Evolutionary conservation across 306 rosid species (phyloP), one percentile per base, ranked within the genome.

Genomic region (Trichosanthes cucumerina): DNA sequence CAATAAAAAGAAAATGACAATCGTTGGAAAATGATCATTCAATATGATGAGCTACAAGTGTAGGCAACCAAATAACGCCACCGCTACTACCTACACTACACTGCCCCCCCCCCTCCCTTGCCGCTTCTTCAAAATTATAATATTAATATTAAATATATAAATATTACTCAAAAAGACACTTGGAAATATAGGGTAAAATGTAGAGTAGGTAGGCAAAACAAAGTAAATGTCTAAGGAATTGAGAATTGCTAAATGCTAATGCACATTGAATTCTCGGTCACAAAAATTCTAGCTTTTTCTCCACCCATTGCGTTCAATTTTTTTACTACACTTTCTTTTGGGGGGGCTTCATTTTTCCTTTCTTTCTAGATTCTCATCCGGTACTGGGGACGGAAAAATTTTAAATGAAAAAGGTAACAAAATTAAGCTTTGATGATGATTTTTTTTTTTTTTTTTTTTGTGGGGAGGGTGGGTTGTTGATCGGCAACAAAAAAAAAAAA

Each of bases 21-120:
- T 75, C 50, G 41, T 34, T 33, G 79, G 65, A 34, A 75, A 75
- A 31, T 54, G 65, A 54, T 75, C 79, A 75, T 75, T 75, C 66
- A 75, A 52, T 75, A 43, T 46, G 77, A 46, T 46, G 53, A 44
- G 52, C 39, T 49, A 49, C 18, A 49, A 49, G 54, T 49, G 54
- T 49, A 49, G 54, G 19, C 16, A 47, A 47, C 4, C 59, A 18
- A 53, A 54, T 54, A 54, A 54, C 28, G 64, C 34, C 65, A 59
- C 65, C 19, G 14, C 53, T 49, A 56, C 28, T 7, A 28, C 41
- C 28, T 7, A 28, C 41, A 31, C 38, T 31, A 31, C 43, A n/a
- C n/a, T n/a, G n/a, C n/a, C n/a, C n/a, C n/a, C n/a, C n/a, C n/a
- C n/a, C n/a, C n/a, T n/a, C 73, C 26, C 24, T 68, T 4, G 14